Conservation (phyloP, 108 stramenopile species). For the Nannochloropsis salina region DNA sequence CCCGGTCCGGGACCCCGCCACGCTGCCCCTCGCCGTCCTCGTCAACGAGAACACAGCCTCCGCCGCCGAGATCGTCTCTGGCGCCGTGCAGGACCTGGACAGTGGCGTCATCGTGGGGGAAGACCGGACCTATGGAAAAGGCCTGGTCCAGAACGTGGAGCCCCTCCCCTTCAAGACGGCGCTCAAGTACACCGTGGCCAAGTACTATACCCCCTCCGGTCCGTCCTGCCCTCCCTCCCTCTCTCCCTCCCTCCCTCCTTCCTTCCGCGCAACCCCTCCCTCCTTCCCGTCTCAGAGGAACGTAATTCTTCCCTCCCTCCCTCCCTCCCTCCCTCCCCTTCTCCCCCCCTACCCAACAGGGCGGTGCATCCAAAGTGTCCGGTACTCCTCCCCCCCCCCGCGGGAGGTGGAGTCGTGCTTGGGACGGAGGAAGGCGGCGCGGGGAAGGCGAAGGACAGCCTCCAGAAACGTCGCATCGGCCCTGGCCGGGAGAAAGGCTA, state of each 20-base stretch:
- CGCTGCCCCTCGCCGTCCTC: slow-evolving; percentile 76
- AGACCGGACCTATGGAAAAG: slow-evolving; percentile 84
- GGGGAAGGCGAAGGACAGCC: slow-evolving; percentile 25
- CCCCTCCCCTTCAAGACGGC: slow-evolving; percentile 60
- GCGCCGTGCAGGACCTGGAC: slow-evolving; percentile 92
- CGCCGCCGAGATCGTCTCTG: slow-evolving; percentile 89
- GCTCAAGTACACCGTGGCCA: slow-evolving; percentile 90
- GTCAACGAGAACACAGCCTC: slow-evolving; percentile 80
- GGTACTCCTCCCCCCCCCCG: slow-evolving; percentile 68
- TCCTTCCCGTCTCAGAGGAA: too few relatives aligned
- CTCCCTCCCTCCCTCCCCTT: neutral
- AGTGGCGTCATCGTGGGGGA: slow-evolving; percentile 80
- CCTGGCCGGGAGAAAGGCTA: slow-evolving; percentile 24
- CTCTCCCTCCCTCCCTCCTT: neutral
- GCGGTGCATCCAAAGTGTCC: slow-evolving; percentile 73
- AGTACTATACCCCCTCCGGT: slow-evolving; percentile 93
- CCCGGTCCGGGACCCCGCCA: slow-evolving; percentile 63
- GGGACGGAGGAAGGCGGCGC: slow-evolving; percentile 40
- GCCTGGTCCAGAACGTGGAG: slow-evolving; percentile 94
- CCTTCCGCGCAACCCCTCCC: too few relatives aligned
- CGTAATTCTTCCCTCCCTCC: neutral
- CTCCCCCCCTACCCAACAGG: neutral
- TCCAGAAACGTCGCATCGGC: neutral
- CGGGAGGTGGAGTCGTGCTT: slow-evolving; percentile 57
- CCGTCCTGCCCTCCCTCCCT: slow-evolving; percentile 35